Evolutionary conservation across 495 filamentous ascomycete genomes (phyloP).

Genomic region (Hypoxylon fragiforme): DNA sequence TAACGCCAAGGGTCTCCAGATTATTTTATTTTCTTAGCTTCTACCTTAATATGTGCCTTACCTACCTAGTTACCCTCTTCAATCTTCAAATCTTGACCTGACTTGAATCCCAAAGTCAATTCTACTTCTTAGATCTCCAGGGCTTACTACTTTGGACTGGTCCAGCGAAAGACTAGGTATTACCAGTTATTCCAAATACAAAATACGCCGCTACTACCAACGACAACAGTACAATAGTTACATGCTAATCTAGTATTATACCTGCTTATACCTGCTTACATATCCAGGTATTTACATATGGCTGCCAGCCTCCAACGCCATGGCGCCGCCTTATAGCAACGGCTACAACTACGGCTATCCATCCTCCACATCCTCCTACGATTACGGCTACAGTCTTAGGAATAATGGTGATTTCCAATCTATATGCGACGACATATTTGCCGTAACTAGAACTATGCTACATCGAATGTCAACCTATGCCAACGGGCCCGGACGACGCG

Average conservation of each 20-base stretch:
- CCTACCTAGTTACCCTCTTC: too few species aligned
- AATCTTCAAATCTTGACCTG: too few species aligned
- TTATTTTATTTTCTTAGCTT: background rate
- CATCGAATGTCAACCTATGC: constrained; percentile 40
- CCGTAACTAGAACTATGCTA: constrained; percentile 18
- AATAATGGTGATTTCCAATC: constrained; percentile 33
- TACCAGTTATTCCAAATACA: too few species aligned
- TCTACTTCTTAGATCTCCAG: too few species aligned
- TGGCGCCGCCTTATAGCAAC: constrained; percentile 46
- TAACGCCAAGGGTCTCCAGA: constrained; percentile 10
- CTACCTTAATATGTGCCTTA: background rate
- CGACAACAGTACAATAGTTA: too few species aligned
- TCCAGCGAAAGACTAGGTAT: too few species aligned
- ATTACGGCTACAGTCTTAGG: constrained; percentile 13
- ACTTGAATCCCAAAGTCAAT: too few species aligned
- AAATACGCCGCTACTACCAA: too few species aligned
- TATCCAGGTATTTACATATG: constrained; percentile 24
- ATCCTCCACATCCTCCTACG: constrained; percentile 24
- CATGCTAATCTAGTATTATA: background rate
- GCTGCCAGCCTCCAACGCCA: constrained; percentile 34
- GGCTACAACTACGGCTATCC: constrained; percentile 29
- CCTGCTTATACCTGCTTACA: constrained; percentile 3
- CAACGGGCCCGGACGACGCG: constrained; percentile 41
- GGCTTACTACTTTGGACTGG: too few species aligned
- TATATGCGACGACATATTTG: constrained; percentile 39